phyloP scores from a whole-genome alignment of 768 basidiomycete genomes.

The Suillus tomentosus region DNA sequence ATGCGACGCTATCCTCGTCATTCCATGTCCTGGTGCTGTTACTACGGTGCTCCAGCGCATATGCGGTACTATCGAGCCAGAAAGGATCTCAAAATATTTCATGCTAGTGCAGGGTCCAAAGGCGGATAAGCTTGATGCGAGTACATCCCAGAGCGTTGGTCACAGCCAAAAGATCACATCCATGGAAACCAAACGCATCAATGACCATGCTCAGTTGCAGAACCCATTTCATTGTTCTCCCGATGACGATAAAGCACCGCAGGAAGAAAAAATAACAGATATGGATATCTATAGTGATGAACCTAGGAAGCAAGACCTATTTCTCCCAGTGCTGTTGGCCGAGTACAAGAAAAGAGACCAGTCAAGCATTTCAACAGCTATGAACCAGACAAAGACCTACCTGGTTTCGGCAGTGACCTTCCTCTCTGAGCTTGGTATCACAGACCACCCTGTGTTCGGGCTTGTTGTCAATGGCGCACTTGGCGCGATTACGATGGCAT shows the following conservation, averaged over 20 bases:
- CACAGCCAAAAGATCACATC: no score
- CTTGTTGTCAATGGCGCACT: not conserved
- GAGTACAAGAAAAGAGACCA: constrained; percentile 1
- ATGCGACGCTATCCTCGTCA: not conserved
- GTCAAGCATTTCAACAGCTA: not conserved
- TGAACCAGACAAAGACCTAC: not conserved
- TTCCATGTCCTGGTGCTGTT: not conserved
- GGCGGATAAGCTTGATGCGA: not conserved
- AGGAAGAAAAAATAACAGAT: not conserved
- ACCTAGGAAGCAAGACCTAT: not conserved
- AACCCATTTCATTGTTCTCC: not conserved
- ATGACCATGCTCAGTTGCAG: no score
- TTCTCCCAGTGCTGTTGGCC: not conserved
- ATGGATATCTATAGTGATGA: no score
- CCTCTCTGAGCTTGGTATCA: not conserved
- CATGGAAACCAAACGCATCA: no score
- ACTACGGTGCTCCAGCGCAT: no score
- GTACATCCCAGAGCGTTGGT: no score
- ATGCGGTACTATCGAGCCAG: not conserved
- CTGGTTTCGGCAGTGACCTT: not conserved
- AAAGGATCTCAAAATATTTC: not conserved
- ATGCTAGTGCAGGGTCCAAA: not conserved
- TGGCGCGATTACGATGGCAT: not conserved
- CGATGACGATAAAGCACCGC: not conserved
- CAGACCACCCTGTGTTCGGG: constrained; percentile 7